phyloP scores from a whole-genome alignment of 805 yeast genomes.

The Debaryomyces castellii region DNA sequence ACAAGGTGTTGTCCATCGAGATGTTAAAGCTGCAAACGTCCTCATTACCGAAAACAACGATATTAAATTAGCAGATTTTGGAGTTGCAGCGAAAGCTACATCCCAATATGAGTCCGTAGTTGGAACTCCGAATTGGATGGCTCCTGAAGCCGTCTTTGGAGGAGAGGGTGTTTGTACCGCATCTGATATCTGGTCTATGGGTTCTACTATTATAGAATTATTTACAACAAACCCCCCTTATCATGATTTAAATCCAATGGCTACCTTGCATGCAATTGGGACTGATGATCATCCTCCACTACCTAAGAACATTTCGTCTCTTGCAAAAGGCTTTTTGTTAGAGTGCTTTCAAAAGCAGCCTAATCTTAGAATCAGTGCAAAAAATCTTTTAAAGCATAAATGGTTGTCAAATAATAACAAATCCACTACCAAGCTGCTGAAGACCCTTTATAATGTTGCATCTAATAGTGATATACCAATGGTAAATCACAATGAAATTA shows the following conservation, averaged over 20 bases:
- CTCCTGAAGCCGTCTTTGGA: slow-evolving; percentile 87
- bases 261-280: slow-evolving; percentile 81
- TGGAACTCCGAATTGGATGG: slow-evolving; percentile 99
- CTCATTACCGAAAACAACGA: slow-evolving; percentile 62
- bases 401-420: slow-evolving; percentile 48
- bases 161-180: slow-evolving; percentile 81
- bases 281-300: slow-evolving; percentile 70
- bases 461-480: slow-evolving; percentile 21
- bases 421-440: neutral
- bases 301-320: slow-evolving; percentile 49
- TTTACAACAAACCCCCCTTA: slow-evolving; percentile 88
- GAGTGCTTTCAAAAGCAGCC: slow-evolving; percentile 77
- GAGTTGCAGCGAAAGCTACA: slow-evolving; percentile 74
- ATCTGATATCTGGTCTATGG: slow-evolving; percentile 91
- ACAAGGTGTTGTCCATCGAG: slow-evolving; percentile 81
- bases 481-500: neutral
- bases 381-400: slow-evolving; percentile 52
- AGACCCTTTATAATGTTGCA: slow-evolving; percentile 1
- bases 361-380: slow-evolving; percentile 54
- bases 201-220: slow-evolving; percentile 90
- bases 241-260: slow-evolving; percentile 70
- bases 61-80: slow-evolving; percentile 91
- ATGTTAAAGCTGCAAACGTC: slow-evolving; percentile 91
- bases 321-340: slow-evolving; percentile 55
- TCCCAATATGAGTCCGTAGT: slow-evolving; percentile 45